These are phyloP conservation scores for Fusarium sp. DNA, from an alignment of 2,329 filamentous ascomycete genomes.

Conservation along the genomic window DNA sequence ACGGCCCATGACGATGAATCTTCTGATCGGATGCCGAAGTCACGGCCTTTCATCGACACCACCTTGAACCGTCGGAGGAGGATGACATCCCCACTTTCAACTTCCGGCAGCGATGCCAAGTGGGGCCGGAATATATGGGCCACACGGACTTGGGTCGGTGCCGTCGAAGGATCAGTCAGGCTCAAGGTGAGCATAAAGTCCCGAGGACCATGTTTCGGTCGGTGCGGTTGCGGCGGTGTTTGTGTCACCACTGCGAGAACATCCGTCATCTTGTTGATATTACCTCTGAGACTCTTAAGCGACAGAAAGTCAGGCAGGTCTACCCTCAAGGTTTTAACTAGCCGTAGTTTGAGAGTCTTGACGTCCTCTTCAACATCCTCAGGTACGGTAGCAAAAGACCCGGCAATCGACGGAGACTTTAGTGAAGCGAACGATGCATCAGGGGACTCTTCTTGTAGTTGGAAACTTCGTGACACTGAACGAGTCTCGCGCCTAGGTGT, in stretches of 20 bases:
- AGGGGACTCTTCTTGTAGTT: conserved; percentile 37
- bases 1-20: conserved; percentile 72
- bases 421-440: conserved; percentile 37
- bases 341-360: conserved; percentile 58
- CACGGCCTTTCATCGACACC: conserved; percentile 64
- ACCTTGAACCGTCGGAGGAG: conserved; percentile 69
- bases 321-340: conserved; percentile 60
- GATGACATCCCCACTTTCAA: conserved; percentile 68
- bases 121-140: conserved; percentile 71
- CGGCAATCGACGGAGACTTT: conserved; percentile 48
- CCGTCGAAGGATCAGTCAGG: conserved; percentile 67
- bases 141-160: conserved; percentile 62
- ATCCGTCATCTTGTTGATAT: conserved; percentile 62
- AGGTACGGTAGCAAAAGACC: conserved; percentile 37
- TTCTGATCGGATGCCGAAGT: conserved; percentile 67
- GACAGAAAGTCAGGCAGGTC: conserved; percentile 65
- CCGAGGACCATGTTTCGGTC: conserved; percentile 68
- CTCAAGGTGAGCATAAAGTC: conserved; percentile 71
- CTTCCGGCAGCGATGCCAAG: conserved; percentile 65
- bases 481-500: conserved; percentile 44
- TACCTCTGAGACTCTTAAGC: conserved; percentile 65
- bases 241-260: conserved; percentile 67
- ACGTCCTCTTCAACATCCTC: conserved; percentile 47
- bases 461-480: conserved; percentile 38
- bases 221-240: conserved; percentile 61